These are phyloP conservation scores for Corymbia maculata DNA, from an alignment of 345 rosid species.

Conservation along the genomic window DNA sequence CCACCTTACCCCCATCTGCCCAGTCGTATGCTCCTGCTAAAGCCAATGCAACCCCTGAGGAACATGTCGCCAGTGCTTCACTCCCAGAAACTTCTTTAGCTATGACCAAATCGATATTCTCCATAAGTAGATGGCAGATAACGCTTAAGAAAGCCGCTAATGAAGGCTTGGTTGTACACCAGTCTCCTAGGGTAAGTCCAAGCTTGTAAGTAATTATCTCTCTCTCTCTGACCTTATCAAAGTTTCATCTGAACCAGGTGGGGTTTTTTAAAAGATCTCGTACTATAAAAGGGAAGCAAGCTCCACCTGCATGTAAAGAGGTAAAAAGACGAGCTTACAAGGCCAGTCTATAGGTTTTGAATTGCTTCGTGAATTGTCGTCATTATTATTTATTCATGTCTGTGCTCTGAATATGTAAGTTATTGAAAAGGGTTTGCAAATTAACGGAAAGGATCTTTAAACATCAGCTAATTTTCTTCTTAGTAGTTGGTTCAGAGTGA, in stretches of 20 bases:
- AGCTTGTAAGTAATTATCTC: neutral
- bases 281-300: constrained; percentile 63
- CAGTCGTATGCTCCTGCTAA: neutral
- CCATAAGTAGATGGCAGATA: neutral
- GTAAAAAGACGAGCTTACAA: constrained; percentile 8
- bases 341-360: neutral
- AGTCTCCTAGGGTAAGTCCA: neutral
- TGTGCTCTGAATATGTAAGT: neutral
- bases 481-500: neutral
- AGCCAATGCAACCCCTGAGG: neutral
- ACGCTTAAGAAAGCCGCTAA: neutral
- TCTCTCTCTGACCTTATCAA: neutral
- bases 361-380: neutral
- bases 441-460: neutral
- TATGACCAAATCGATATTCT: neutral
- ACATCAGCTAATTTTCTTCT: neutral
- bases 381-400: neutral
- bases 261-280: constrained; percentile 71
- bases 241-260: constrained; percentile 39
- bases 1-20: neutral
- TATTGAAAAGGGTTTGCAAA: constrained; percentile 6
- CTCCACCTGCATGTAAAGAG: constrained; percentile 73
- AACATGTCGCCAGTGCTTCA: neutral
- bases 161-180: neutral
- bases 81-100: neutral